Percentiles rank a stretch among this genome's conserved stretches.
These are phyloP conservation scores for Tuber brumale DNA, from an alignment of 495 filamentous ascomycete species.

Conservation along the genomic window DNA sequence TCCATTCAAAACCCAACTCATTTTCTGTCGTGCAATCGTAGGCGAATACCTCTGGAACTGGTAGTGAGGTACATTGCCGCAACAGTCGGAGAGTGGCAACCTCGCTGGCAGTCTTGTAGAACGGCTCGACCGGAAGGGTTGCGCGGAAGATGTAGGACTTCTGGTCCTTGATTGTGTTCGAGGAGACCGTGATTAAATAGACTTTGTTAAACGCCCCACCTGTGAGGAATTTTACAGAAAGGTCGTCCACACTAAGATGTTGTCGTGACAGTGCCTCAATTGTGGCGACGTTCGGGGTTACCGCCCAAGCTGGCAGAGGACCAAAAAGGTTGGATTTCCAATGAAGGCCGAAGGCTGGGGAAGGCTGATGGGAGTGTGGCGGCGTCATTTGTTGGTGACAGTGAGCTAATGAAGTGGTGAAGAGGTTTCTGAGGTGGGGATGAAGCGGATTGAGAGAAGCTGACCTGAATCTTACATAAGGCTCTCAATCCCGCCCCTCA, in stretches of 20 bases:
- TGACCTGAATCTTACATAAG: no score
- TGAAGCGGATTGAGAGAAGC: no score
- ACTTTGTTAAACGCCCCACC: slow-evolving; percentile 25
- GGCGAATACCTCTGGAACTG: no score
- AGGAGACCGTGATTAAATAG: slow-evolving; percentile 12
- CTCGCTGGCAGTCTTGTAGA: no score
- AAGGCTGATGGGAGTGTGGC: background rate
- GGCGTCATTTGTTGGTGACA: background rate
- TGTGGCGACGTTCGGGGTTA: slow-evolving; percentile 6
- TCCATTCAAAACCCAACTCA: no score
- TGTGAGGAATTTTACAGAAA: slow-evolving; percentile 16
- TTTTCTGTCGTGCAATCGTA: no score
- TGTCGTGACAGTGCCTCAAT: slow-evolving; percentile 10
- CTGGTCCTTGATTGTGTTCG: background rate
- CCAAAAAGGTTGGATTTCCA: background rate
- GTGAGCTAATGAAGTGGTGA: background rate
- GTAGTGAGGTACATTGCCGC: no score
- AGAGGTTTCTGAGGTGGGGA: background rate
- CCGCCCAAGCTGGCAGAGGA: background rate
- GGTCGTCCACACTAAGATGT: slow-evolving; percentile 9
- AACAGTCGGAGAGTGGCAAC: no score
- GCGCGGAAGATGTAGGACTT: no score
- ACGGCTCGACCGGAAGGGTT: no score
- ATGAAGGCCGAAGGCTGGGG: no score
- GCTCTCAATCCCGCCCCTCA: no score